Evolutionary conservation across 23 red algal genomes (phyloP), one percentile per base, ranked within the genome.

Genomic region (Cyanidioschyzon merolae): DNA sequence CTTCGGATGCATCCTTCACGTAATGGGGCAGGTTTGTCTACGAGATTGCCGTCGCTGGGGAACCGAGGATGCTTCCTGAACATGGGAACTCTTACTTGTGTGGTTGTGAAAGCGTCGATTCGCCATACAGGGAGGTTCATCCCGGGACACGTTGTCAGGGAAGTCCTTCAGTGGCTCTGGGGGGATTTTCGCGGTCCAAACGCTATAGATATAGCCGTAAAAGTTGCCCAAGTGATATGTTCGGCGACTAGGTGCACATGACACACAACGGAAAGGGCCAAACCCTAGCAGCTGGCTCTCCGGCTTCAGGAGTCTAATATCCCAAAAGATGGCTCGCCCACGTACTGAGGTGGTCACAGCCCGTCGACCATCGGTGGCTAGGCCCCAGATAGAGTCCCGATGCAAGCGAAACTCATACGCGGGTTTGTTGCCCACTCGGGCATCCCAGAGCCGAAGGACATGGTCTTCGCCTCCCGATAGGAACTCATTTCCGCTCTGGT

Each of bases 161-260:
- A 32, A 71, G 21, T 71, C 63, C 12, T 7, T 25, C 3, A 71
- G 63, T 3, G 63, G 32, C 29, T 7, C 29, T 35, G 63, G 63
- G 2, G 63, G 63, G 12, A 71, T 71, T 32, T 32, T 71, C 7
- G 63, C 63, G 12, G 63, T 71, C 63, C 63, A 71, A 7, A 71
- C 63, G 29, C 63, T 71, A 27, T 71, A 71, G 63, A 71, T 35
- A 71, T 71, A 32, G 29, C 63, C 63, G 63, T 71, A 32, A 35
- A 71, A 71, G 32, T 71, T 71, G 29, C 63, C 63, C 63, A 71
- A 35, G 63, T 71, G 63, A 71, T 32, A 71, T 7, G 63, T 71
- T 7, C 63, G 12, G 2, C 32, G 21, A 35, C 63, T 71, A 3
- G 63, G 63, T 3, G 63, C 63, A 25, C 21, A 25, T 7, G 63